Evolutionary conservation across 2,329 filamentous ascomycete genomes (phyloP), one percentile per base, ranked within the genome.

Genomic region (Cladosporium sp.): DNA sequence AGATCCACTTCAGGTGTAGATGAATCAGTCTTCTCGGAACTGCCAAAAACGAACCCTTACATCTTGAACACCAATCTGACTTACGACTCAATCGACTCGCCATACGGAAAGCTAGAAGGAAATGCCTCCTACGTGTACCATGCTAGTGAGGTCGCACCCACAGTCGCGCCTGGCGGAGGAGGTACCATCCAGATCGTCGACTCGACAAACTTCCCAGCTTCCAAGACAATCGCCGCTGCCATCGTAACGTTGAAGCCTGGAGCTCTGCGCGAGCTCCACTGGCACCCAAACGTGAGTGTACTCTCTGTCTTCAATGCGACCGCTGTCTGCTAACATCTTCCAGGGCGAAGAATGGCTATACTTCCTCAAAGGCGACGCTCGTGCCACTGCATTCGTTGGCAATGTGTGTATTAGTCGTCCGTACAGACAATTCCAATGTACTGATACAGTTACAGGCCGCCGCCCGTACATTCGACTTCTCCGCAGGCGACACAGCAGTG

Each of bases 301-400:
- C 28, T 30, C 28, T 5, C 28, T 9, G 5, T 5, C 9, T 5
- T 9, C 9, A 5, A 30, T 5, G n/a, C 5, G 9, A 9, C 28
- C 9, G 28, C 5, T 30, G 28, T 9, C 5, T 5, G 28, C 9
- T 9, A 9, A 5, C 28, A 30, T 30, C 28, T 30, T 9, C 28
- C 59, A 86, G 82, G 83, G 84, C 5, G 84, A 88, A 65, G 86
- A 89, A 69, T 89, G 87, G 86, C 72, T 89, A 2, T 89, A 88
- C 72, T 89, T 89, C 74, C 84, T 87, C 68, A 75, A 82, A 60
- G 87, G 86, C 25, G 72, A 77, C 2, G 86, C 76, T 0, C 80
- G 82, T 25, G 86, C 85, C 0, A 88, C 85, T 0, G 82, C 87
- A 2, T 89, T 88, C 69, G 83, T 84, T 50, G 86, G 85, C 3